A percentile compares a stretch with the other conserved stretches of the same genome.
Conservation (phyloP, 352 stramenopile species). For the Peronosclerospora sorghi region DNA sequence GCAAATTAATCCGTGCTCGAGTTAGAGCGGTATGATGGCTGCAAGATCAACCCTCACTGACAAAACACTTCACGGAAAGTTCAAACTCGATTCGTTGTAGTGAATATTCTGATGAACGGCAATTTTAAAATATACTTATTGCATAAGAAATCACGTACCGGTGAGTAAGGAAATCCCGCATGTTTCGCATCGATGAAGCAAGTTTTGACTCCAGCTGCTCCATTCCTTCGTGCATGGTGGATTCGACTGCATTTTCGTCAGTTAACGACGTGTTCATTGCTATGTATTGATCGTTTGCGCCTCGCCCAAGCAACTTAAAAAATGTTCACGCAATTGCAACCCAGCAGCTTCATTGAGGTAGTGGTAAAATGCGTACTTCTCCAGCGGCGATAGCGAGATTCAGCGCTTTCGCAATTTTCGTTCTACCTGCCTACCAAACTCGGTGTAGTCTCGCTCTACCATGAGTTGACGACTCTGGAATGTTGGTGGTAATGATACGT, state of each 20-base stretch:
- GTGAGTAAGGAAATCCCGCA: slow-evolving; percentile 71
- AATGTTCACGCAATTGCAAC: slow-evolving; percentile 60
- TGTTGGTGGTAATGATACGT: slow-evolving; percentile 14
- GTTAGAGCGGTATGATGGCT: slow-evolving; percentile 33
- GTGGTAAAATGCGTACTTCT: slow-evolving; percentile 72
- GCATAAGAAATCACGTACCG: slow-evolving; percentile 19
- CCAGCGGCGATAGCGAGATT: slow-evolving; percentile 85
- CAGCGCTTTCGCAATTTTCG: slow-evolving; percentile 62
- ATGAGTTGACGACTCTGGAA: slow-evolving; percentile 40
- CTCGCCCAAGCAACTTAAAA: slow-evolving; percentile 64
- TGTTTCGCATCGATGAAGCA: slow-evolving; percentile 6
- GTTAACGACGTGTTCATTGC: not conserved
- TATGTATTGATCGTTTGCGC: slow-evolving; percentile 8
- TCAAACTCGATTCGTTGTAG: slow-evolving; percentile 86
- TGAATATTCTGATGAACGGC: slow-evolving; percentile 70
- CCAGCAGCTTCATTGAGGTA: slow-evolving; percentile 75
- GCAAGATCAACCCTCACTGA: slow-evolving; percentile 90
- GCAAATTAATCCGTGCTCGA: slow-evolving; percentile 36
- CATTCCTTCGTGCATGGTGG: too few species aligned
- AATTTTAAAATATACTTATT: slow-evolving; percentile 12
- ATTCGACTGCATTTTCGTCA: slow-evolving; percentile 3
- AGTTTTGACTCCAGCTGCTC: slow-evolving; percentile 17
- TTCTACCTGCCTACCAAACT: slow-evolving; percentile 61
- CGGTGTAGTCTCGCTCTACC: slow-evolving; percentile 47
- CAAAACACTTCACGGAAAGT: slow-evolving; percentile 80